Evolutionary conservation across 2,329 filamentous ascomycete species (phyloP).

Genomic region (Tolypocladium inflatum): DNA sequence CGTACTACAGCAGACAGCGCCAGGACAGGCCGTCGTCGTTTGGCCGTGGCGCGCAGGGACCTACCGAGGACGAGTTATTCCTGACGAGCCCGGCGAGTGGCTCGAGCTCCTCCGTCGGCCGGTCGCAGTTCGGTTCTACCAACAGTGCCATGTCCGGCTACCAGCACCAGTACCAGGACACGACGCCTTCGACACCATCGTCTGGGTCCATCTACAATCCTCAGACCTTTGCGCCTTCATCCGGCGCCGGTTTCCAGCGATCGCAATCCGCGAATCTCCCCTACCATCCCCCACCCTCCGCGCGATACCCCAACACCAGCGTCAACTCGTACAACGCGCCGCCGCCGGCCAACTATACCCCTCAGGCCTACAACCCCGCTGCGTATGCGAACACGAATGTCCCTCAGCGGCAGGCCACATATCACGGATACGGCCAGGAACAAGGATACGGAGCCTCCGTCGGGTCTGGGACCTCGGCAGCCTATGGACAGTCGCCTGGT

Average conservation of each 20-base stretch:
- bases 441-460: conserved; percentile 30
- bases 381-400: conserved; percentile 41
- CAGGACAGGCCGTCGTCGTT: conserved; percentile 7
- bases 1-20: conserved; percentile 33
- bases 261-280: conserved; percentile 43
- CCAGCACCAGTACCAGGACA: conserved; percentile 39
- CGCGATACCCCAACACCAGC: conserved; percentile 28
- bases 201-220: conserved; percentile 58
- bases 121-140: conserved; percentile 31
- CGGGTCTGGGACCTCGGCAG: conserved; percentile 22
- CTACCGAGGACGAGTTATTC: conserved; percentile 53
- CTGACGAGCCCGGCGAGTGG: conserved; percentile 35
- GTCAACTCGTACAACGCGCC: conserved; percentile 18
- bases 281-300: conserved; percentile 33
- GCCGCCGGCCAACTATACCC: conserved; percentile 37
- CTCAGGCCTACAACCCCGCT: conserved; percentile 49
- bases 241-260: conserved; percentile 20
- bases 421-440: conserved; percentile 37
- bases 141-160: conserved; percentile 39
- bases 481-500: conserved; percentile 27
- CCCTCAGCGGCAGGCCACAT: conserved; percentile 42
- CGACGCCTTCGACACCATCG: conserved; percentile 32
- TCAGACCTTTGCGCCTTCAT: conserved; percentile 43
- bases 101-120: conserved; percentile 12
- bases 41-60: background rate